phyloP scores from a whole-genome alignment of 352 stramenopile genomes.

The Phytophthora hybrid region DNA sequence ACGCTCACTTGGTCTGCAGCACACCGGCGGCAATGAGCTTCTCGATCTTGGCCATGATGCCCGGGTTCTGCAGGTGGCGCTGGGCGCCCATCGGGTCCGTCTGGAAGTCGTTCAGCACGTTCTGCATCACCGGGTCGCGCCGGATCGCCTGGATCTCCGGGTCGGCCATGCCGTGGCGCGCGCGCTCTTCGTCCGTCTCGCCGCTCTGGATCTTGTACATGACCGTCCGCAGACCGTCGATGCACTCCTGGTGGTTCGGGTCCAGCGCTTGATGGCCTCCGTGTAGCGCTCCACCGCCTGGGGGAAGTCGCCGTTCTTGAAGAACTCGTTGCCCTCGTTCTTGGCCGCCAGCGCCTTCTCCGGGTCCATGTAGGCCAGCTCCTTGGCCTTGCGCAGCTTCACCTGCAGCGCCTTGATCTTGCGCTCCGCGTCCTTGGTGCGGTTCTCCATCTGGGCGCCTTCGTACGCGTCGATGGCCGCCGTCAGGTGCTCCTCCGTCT shows the following conservation, averaged over 20 bases:
- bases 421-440: too few relatives aligned
- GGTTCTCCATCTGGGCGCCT: too few relatives aligned
- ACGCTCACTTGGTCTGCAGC: conserved; percentile 95
- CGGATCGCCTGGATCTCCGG: conserved; percentile 98
- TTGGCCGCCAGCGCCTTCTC: too few relatives aligned
- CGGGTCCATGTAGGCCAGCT: too few relatives aligned
- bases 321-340: conserved; percentile 71
- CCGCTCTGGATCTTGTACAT: conserved; percentile 95
- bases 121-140: conserved; percentile 82
- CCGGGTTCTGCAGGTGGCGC: conserved; percentile 95
- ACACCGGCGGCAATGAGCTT: conserved; percentile 99
- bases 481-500: conserved; percentile 87
- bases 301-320: conserved; percentile 96
- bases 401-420: too few relatives aligned
- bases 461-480: conserved; percentile 75
- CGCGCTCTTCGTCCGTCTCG: conserved; percentile 57
- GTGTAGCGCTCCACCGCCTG: conserved; percentile 94
- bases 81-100: too few relatives aligned
- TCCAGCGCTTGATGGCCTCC: conserved; percentile 99
- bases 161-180: conserved; percentile 57
- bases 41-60: conserved; percentile 98
- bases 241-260: conserved; percentile 95
- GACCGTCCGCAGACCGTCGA: conserved; percentile 96
- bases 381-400: too few relatives aligned
- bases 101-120: too few relatives aligned